phyloP scores from a whole-genome alignment of 2,329 filamentous ascomycete species.

The Diaporthe sp. region DNA sequence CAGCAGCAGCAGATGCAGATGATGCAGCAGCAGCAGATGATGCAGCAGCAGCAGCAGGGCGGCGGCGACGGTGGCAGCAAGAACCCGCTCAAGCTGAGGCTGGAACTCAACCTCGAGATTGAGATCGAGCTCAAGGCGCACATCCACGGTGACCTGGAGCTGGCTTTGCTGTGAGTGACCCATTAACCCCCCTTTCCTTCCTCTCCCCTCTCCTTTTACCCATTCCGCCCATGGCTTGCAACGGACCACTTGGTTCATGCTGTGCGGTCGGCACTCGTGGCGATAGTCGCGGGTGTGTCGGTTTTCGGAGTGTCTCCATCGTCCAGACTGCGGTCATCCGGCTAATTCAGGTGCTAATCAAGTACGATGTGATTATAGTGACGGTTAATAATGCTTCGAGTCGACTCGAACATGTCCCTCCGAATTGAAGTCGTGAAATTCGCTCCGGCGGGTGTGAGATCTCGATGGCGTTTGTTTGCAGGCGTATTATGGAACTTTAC shows the following conservation, averaged over 20 bases:
- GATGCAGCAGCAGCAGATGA: constrained; percentile 44
- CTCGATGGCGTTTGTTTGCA: constrained; percentile 8
- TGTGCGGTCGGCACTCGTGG: neutral
- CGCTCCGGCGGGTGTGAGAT: neutral
- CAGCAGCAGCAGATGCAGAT: constrained; percentile 40
- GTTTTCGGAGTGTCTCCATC: neutral
- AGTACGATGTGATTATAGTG: constrained; percentile 34
- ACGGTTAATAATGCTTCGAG: constrained; percentile 16
- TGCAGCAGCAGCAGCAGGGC: constrained; percentile 44
- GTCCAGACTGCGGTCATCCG: constrained; percentile 23
- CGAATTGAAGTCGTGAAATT: neutral
- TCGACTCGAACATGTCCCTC: neutral
- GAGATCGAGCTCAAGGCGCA: constrained; percentile 84
- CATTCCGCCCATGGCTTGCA: neutral
- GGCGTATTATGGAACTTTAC: neutral
- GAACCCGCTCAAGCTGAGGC: constrained; percentile 74
- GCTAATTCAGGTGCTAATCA: constrained; percentile 35
- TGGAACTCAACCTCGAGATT: constrained; percentile 82
- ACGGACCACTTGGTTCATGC: neutral
- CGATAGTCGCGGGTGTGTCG: neutral
- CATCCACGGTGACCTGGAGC: constrained; percentile 80
- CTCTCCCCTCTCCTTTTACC: neutral
- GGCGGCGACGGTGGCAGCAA: constrained; percentile 52
- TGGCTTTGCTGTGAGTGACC: constrained; percentile 72
- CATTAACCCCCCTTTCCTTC: neutral